Evolutionary conservation across 805 yeast genomes (phyloP), one percentile per base, ranked within the genome.

Genomic region (Saturnispora galanensis): DNA sequence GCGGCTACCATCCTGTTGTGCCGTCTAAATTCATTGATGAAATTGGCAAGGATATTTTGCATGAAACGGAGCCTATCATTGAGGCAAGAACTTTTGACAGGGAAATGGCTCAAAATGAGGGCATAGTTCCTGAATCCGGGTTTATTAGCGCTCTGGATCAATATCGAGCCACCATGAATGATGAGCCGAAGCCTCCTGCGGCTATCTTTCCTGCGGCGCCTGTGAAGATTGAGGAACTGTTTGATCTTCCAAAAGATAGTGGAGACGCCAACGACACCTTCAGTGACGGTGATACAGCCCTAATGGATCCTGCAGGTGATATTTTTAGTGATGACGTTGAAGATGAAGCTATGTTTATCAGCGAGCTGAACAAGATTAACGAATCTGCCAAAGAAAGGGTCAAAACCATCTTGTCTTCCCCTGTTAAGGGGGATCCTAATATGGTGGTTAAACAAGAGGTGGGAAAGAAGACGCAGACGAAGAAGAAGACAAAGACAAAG

Each of bases 311-410:
- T 26, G 33, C 9, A 9, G 34, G 33, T 31, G 45, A 42, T 13
- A 13, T 38, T 31, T 42, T 42, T 21, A 42, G 45, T 36, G 45
- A 42, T 32, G 45, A 42, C 38, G 29, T 30, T 2, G 45, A 42
- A 4, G 41, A 42, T 31, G 35, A 37, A 8, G 17, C 32, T 7
- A 7, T 30, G 3, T 31, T 42, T n/a, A 31, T 42, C 13, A 31
- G 33, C 10, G 31, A 42, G 13, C 32, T 42, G 41, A 36, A 31
- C 16, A 31, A 31, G 21, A 42, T 42, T n/a, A 15, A 38, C 18
- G 37, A 35, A 13, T 16, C 41, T 6, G 17, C 17, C 12, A 38
- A 38, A 18, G 39, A 37, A n/a, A 37, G n/a, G 26, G 26, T 21
- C 26, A 21, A 29, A 34, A 13, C 18, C 16, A 38, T 38, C 34